These are phyloP conservation scores for Suillus subaureus DNA, from an alignment of 768 basidiomycete species.

Conservation along the genomic window DNA sequence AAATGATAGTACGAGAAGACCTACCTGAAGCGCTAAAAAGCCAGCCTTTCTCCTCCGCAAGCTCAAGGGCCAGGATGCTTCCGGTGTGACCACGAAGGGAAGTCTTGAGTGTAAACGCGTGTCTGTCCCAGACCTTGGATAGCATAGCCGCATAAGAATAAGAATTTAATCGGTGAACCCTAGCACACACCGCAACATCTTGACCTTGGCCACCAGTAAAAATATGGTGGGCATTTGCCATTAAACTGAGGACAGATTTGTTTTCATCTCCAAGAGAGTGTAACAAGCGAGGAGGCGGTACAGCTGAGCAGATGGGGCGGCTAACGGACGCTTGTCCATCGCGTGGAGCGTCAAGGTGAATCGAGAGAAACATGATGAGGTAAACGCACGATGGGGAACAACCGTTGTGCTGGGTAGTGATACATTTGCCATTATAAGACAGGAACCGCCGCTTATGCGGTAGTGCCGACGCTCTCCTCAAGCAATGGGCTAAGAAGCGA, in stretches of 20 bases:
- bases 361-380: conserved; percentile 1
- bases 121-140: conserved; percentile 82
- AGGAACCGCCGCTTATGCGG: neutral
- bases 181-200: conserved; percentile 63
- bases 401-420: conserved; percentile 7
- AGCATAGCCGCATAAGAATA: conserved; percentile 1
- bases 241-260: conserved; percentile 75
- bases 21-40: conserved; percentile 88
- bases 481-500: neutral
- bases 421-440: conserved; percentile 2
- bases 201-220: conserved; percentile 82
- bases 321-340: conserved; percentile 55
- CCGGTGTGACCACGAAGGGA: conserved; percentile 82
- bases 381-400: conserved; percentile 30
- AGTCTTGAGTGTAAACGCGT: conserved; percentile 64
- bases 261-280: conserved; percentile 73
- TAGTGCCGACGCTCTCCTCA: neutral
- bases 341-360: neutral
- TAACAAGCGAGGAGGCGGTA: conserved; percentile 49
- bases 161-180: conserved; percentile 20
- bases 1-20: conserved; percentile 17
- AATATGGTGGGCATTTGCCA: conserved; percentile 70
- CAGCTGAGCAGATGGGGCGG: conserved; percentile 49
- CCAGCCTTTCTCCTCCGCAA: conserved; percentile 78
- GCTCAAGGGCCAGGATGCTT: conserved; percentile 79